Evolutionary conservation across 2,329 filamentous ascomycete species (phyloP).

Genomic region (Pestalotiopsis sp.): DNA sequence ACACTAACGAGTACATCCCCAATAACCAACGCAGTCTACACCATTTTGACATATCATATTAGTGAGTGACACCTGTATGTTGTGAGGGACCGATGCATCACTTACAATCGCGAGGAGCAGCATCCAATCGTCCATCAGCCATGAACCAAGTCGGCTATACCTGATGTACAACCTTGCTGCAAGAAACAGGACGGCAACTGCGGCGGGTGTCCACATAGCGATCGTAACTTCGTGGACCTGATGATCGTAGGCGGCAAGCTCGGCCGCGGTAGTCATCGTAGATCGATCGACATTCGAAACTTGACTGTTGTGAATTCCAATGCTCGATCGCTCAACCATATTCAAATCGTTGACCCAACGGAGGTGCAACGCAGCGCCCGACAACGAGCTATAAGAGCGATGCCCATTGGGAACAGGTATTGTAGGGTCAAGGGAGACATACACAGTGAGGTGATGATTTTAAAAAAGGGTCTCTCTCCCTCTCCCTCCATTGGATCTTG

Average conservation of each 20-base stretch:
- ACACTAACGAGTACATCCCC: neutral
- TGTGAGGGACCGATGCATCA: neutral
- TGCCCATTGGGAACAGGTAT: neutral
- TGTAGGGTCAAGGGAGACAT: neutral
- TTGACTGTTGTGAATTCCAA: neutral
- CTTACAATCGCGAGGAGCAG: neutral
- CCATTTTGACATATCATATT: neutral
- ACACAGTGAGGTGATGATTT: neutral
- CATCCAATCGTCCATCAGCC: constrained; percentile 1
- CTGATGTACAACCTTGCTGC: neutral
- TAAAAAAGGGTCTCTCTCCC: neutral
- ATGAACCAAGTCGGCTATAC: neutral
- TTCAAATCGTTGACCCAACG: neutral
- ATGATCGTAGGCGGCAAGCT: neutral
- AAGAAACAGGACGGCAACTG: neutral
- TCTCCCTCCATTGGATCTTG: neutral
- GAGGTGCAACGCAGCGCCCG: neutral
- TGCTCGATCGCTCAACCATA: neutral
- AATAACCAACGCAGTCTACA: neutral
- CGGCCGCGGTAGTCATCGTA: neutral
- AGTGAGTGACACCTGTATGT: neutral
- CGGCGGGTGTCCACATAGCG: neutral
- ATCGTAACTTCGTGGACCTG: neutral
- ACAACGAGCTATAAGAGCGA: neutral
- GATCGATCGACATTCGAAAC: neutral